Conservation (phyloP, 1,284 basidiomycete species). For the Cystobasidium pallidum region DNA sequence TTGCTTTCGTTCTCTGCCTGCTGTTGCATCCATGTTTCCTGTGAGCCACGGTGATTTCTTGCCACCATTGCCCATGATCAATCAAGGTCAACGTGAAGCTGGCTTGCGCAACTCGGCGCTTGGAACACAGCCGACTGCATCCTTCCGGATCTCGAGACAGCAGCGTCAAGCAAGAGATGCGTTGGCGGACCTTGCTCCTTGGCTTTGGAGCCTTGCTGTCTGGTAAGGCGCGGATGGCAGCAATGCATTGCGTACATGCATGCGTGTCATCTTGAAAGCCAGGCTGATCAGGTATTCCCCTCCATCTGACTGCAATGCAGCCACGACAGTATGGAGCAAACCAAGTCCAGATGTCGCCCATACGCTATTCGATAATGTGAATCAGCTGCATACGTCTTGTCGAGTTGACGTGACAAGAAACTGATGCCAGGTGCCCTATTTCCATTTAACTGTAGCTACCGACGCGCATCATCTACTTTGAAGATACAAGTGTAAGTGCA, state of each 20-base stretch:
- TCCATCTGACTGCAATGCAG: constrained; percentile 32
- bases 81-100: background rate
- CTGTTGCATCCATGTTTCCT: too few relatives aligned
- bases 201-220: constrained; percentile 23
- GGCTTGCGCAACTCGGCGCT: constrained; percentile 10
- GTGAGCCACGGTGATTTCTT: background rate
- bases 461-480: constrained; percentile 84
- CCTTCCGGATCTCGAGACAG: too few relatives aligned
- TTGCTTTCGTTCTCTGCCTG: too few relatives aligned
- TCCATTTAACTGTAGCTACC: constrained; percentile 59
- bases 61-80: background rate
- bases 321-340: constrained; percentile 19
- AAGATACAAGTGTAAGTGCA: constrained; percentile 73
- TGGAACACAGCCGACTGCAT: too few relatives aligned
- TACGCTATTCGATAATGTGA: constrained; percentile 65
- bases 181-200: constrained; percentile 33
- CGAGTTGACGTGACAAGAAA: background rate
- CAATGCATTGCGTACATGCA: constrained; percentile 3
- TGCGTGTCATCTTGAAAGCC: constrained; percentile 21
- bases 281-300: background rate
- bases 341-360: constrained; percentile 57
- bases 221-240: background rate
- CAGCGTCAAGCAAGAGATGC: constrained; percentile 18
- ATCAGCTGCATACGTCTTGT: background rate
- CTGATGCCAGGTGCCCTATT: background rate